A percentile compares a stretch with the other conserved stretches of the same genome.
Evolutionary conservation across 352 stramenopile genomes (phyloP).

Genomic region (Phytophthora sojae): DNA sequence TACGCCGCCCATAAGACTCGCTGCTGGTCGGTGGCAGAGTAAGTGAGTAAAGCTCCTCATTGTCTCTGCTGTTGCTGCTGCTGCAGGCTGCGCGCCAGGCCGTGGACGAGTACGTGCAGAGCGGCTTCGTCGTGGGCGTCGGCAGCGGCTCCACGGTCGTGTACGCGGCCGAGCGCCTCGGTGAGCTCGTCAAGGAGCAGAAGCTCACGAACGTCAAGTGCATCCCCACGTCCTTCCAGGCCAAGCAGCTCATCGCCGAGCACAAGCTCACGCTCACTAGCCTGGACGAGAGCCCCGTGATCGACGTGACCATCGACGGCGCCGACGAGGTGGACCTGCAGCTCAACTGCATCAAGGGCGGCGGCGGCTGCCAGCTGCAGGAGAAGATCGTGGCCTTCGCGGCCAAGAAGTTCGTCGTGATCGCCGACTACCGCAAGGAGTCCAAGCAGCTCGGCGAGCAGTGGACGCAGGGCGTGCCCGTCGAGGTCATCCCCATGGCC

Average conservation of each 20-base stretch:
- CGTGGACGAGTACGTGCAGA: constrained; percentile 93
- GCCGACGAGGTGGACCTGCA: constrained; percentile 97
- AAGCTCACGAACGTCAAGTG: constrained; percentile 94
- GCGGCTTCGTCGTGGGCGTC: constrained; percentile 97
- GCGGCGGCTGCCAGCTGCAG: constrained; percentile 95
- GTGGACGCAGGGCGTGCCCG: constrained; percentile 92
- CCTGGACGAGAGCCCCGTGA: constrained; percentile 83
- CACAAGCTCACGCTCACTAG: constrained; percentile 82
- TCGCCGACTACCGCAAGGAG: constrained; percentile 95
- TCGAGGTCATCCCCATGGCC: constrained; percentile 98
- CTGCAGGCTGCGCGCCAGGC: constrained; percentile 80
- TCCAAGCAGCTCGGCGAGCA: constrained; percentile 85
- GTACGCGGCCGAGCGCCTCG: constrained; percentile 97
- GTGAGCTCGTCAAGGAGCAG: constrained; percentile 92
- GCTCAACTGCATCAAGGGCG: constrained; percentile 99
- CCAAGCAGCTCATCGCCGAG: constrained; percentile 93
- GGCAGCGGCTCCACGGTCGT: constrained; percentile 98
- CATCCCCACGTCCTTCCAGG: constrained; percentile 98
- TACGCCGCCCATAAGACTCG: constrained; percentile 13
- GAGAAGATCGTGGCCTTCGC: constrained; percentile 95
- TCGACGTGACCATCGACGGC: constrained; percentile 99
- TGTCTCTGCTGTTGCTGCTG: too few species aligned
- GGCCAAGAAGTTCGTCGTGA: constrained; percentile 98
- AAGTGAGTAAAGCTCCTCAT: too few species aligned
- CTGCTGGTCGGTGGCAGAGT: neutral